Conservation (phyloP, 2,329 filamentous ascomycete species). For the Fusarium paranaense region DNA sequence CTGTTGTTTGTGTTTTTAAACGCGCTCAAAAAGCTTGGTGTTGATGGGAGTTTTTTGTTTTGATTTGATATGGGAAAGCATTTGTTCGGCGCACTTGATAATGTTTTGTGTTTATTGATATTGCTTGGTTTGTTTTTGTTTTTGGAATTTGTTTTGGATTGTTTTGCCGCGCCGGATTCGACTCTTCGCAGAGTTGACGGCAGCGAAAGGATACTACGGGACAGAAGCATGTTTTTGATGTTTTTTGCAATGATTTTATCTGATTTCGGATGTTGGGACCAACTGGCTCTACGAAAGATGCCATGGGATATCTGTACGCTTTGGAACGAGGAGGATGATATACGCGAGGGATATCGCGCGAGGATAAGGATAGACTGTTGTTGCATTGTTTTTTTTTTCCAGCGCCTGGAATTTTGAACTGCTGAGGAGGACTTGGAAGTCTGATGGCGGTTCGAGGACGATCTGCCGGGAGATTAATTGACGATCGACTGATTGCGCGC, state of each 20-base stretch:
- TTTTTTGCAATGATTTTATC: slow-evolving; percentile 10
- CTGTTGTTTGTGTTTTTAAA: slow-evolving; percentile 50
- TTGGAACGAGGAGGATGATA: slow-evolving; percentile 11
- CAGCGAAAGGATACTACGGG: slow-evolving; percentile 34
- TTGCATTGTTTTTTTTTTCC: slow-evolving; percentile 4
- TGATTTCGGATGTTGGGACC: slow-evolving; percentile 11
- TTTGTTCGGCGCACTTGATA: slow-evolving; percentile 40
- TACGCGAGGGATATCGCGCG: slow-evolving; percentile 20
- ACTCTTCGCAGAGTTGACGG: slow-evolving; percentile 31
- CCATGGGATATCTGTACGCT: slow-evolving; percentile 20
- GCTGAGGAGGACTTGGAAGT: slow-evolving; percentile 20
- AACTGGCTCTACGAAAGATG: slow-evolving; percentile 6
- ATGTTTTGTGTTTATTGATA: slow-evolving; percentile 24
- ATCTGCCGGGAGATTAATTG: slow-evolving; percentile 31
- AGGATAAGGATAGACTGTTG: slow-evolving; percentile 29
- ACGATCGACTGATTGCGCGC: slow-evolving; percentile 19
- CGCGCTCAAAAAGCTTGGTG: slow-evolving; percentile 44
- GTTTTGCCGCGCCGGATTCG: slow-evolving; percentile 29
- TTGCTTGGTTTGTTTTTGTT: slow-evolving; percentile 12
- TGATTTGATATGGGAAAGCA: slow-evolving; percentile 29
- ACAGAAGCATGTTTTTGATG: slow-evolving; percentile 33
- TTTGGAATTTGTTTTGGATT: slow-evolving; percentile 10
- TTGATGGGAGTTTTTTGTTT: slow-evolving; percentile 32
- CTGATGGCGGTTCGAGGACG: slow-evolving; percentile 17
- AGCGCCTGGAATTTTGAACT: slow-evolving; percentile 8